These are phyloP conservation scores for Onygena corvina DNA, from an alignment of 2,329 filamentous ascomycete genomes.

Conservation along the genomic window DNA sequence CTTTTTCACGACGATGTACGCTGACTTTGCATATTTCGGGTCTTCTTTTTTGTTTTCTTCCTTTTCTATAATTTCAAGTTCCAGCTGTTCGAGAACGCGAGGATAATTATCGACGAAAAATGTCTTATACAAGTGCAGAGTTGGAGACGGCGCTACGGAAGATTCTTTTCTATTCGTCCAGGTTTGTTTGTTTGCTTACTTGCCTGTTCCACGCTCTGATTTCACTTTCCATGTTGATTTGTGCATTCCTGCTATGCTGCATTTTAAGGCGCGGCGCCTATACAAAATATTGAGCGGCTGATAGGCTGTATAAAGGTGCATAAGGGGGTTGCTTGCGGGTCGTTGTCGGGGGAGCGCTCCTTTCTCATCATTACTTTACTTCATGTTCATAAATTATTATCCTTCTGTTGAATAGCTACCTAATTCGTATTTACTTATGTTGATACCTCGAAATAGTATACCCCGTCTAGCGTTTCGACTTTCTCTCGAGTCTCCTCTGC, in stretches of 20 bases:
- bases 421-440: not conserved
- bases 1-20: not conserved
- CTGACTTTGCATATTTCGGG: not conserved
- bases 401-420: not conserved
- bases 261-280: not conserved
- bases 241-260: not conserved
- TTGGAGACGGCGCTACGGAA: not conserved
- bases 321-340: not conserved
- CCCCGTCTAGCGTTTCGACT: no score
- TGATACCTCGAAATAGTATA: no score
- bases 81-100: no score
- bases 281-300: not conserved
- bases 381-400: not conserved
- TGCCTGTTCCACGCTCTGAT: not conserved
- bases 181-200: not conserved
- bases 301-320: not conserved
- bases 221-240: not conserved
- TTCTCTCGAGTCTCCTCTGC: no score
- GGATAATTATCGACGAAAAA: no score
- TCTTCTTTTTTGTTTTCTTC: not conserved
- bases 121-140: not conserved
- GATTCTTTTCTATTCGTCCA: not conserved
- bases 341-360: not conserved
- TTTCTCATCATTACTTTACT: no score
- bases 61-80: constrained; percentile 6